Conservation (phyloP, 139 green algal species). For the Chlorella sp. region DNA sequence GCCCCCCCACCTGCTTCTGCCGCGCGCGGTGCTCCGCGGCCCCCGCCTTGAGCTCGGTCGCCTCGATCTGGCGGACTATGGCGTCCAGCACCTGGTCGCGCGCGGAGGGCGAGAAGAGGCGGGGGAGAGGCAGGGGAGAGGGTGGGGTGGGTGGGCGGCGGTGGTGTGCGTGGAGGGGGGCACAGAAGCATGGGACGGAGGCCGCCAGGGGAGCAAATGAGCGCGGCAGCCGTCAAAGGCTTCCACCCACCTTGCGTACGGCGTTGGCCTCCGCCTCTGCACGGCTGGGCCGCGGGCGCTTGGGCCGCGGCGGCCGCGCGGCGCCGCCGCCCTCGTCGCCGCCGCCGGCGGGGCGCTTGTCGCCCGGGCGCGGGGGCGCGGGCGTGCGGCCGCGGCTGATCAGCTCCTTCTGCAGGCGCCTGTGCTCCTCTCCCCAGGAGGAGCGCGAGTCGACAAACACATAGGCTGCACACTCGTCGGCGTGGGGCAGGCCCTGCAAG, state of each 20-base stretch:
- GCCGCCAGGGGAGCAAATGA: neutral
- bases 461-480: constrained; percentile 35
- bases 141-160: neutral
- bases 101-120: neutral
- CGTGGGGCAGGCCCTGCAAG: constrained; percentile 44
- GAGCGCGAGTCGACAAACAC: constrained; percentile 48
- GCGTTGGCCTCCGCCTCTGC: constrained; percentile 24
- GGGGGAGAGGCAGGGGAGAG: neutral
- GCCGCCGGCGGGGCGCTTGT: neutral
- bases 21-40: no score
- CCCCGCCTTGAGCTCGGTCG: constrained; percentile 13
- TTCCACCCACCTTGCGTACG: constrained; percentile 10
- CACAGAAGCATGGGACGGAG: neutral
- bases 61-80: constrained; percentile 24
- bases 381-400: no score
- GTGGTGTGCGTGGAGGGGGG: neutral
- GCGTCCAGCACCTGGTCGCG: neutral
- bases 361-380: no score
- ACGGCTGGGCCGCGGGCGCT: constrained; percentile 15
- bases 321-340: neutral
- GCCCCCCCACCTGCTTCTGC: no score
- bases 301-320: neutral
- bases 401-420: no score
- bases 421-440: neutral
- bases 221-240: neutral